A percentile compares a stretch with the other conserved stretches of the same genome.
These are phyloP conservation scores for Flammula alnicola DNA, from an alignment of 1,284 basidiomycete genomes.

Conservation along the genomic window DNA sequence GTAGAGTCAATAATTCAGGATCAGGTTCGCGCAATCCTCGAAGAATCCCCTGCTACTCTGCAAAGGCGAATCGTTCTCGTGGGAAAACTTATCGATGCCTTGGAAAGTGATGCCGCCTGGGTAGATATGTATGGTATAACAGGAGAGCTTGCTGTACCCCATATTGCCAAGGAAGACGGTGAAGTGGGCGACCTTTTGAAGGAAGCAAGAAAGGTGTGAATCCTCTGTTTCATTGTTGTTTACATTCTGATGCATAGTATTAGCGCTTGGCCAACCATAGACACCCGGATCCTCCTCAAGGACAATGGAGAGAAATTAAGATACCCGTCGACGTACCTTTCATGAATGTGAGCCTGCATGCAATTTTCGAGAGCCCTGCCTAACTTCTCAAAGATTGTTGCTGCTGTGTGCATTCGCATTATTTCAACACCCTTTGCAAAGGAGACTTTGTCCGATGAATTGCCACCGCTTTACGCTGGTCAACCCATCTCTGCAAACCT, in stretches of 20 bases:
- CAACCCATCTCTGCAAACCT: conserved; percentile 74
- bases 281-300: conserved; percentile 40
- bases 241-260: not conserved
- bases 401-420: conserved; percentile 65
- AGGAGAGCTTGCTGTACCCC: conserved; percentile 66
- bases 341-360: conserved; percentile 63
- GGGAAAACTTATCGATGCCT: conserved; percentile 55
- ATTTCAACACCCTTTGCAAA: conserved; percentile 41
- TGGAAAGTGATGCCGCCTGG: conserved; percentile 69
- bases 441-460: conserved; percentile 33
- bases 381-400: conserved; percentile 58
- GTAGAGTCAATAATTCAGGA: conserved; percentile 61
- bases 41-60: conserved; percentile 34
- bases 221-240: not conserved
- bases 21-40: conserved; percentile 48
- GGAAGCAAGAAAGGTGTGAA: conserved; percentile 45
- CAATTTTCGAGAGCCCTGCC: conserved; percentile 3
- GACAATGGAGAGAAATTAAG: conserved; percentile 68
- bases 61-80: conserved; percentile 47
- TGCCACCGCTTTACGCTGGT: conserved; percentile 70
- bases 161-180: conserved; percentile 37
- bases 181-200: conserved; percentile 43
- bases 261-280: conserved; percentile 48
- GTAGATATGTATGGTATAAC: conserved; percentile 69
- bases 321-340: conserved; percentile 85